Base-by-base conservation (phyloP, 129 eudicot genomes). In the Gnaphalium uliginosum region DNA sequence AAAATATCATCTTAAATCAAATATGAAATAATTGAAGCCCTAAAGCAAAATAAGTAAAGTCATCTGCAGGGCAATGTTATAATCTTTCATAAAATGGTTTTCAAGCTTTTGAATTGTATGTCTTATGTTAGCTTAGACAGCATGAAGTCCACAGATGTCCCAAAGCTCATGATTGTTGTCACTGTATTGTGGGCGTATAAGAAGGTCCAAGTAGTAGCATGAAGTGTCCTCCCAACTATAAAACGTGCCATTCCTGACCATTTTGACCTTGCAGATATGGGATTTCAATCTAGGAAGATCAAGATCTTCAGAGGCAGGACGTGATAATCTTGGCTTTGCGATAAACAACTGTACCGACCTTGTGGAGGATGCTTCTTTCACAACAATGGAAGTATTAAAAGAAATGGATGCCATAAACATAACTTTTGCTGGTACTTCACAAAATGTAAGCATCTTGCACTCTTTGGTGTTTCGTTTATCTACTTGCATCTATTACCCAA, bases 241-340 rank as follows among this genome's bases (percentile, higher is more conserved):
- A 39, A n/a, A 17, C 25, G 6, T 19, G 53, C 48, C 27, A 46
- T 35, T 41, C 17, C 61, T 72, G 7, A 65, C 74, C 63, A 23
- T 81, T 68, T 57, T 57, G 22, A 64, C 27, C 9, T 71, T 75
- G 86, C 90, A 94, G 99, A 94, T 91, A 85, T 94, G 99, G 99
- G 96, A 94, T 87, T 94, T 94, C 73, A 87, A 89, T 77, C 80
- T 86, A 41, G 99, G 99, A 70, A 87, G 82, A 70, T 81, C 85
- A 71, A 84, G 89, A 72, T 82, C 85, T 66, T 72, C 62, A 15
- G 89, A 87, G 10, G 83, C 76, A 29, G 89, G 78, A n/a, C 8
- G 64, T 76, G 85, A 73, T 79, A 90, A 93, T 71, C 82, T 74
- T 66, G 79, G 82, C 9, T 88, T 85, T 69, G 75, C 75, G 51